phyloP scores from a whole-genome alignment of 805 yeast species.

The Ascoidea asiatica region DNA sequence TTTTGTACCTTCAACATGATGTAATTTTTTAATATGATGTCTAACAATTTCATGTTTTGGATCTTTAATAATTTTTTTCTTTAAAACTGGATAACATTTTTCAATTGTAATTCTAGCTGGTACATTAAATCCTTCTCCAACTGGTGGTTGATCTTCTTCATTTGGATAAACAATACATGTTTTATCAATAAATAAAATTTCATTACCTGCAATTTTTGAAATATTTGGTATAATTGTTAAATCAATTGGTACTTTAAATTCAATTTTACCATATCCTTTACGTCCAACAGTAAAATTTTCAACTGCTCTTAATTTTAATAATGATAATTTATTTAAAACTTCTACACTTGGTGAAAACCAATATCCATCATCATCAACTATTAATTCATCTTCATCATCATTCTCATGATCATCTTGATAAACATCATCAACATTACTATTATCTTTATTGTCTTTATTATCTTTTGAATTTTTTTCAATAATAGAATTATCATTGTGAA shows the following conservation, averaged over 20 bases:
- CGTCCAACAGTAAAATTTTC: constrained; percentile 65
- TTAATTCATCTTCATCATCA: constrained; percentile 23
- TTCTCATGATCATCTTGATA: too few species aligned
- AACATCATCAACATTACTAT: too few species aligned
- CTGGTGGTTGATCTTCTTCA: constrained; percentile 39
- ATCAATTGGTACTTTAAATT: constrained; percentile 74
- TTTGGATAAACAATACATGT: constrained; percentile 66
- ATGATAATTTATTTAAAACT: constrained; percentile 42
- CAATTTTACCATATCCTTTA: constrained; percentile 49
- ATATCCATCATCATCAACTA: constrained; percentile 60
- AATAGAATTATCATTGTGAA: neutral
- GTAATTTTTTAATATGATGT: constrained; percentile 55
- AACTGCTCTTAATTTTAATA: constrained; percentile 53
- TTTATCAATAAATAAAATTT: constrained; percentile 47
- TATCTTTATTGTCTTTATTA: neutral
- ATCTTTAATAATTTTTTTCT: constrained; percentile 61
- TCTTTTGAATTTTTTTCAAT: neutral
- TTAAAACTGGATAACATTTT: constrained; percentile 69
- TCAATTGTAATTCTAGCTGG: constrained; percentile 62
- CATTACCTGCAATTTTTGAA: constrained; percentile 49
- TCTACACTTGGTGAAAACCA: constrained; percentile 74
- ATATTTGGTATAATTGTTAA: constrained; percentile 50
- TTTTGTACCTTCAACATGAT: constrained; percentile 40
- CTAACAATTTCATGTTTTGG: constrained; percentile 59
- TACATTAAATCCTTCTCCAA: constrained; percentile 76